Conservation (phyloP, 352 stramenopile genomes). For the Pythium rhizo-oryzae region DNA sequence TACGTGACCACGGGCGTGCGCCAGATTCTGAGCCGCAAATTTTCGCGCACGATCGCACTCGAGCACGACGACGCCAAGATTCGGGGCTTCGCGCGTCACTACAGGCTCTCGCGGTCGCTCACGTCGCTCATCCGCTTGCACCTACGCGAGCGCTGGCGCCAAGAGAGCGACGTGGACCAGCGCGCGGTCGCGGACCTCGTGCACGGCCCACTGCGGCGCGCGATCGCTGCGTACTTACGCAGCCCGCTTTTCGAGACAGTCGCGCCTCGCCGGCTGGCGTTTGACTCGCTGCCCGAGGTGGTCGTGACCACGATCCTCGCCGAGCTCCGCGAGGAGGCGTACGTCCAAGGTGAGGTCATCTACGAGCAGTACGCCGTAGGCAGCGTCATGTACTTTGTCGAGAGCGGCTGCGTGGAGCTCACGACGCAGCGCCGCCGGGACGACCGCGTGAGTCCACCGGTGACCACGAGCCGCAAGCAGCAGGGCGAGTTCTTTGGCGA, state of each 20-base stretch:
- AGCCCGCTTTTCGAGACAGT: slow-evolving; percentile 18
- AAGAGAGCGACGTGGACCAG: slow-evolving; percentile 28
- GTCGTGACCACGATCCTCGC: slow-evolving; percentile 23
- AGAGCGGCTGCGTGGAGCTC: slow-evolving; percentile 27
- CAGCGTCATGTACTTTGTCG: slow-evolving; percentile 34
- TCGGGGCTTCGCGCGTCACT: slow-evolving; percentile 22
- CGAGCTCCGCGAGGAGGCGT: slow-evolving; percentile 30
- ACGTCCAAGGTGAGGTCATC: slow-evolving; percentile 28
- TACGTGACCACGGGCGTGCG: slow-evolving; percentile 32
- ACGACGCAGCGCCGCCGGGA: slow-evolving; percentile 9
- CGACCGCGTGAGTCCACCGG: not conserved
- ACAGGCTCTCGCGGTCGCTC: slow-evolving; percentile 25
- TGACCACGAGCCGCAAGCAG: slow-evolving; percentile 14
- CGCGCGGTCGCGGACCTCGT: slow-evolving; percentile 11
- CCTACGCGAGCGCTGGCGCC: slow-evolving; percentile 24
- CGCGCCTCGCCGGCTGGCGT: slow-evolving; percentile 12
- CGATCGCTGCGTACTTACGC: slow-evolving; percentile 27
- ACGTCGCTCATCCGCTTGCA: slow-evolving; percentile 18
- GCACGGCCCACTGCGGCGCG: slow-evolving; percentile 19
- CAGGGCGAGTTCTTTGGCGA: slow-evolving; percentile 34
- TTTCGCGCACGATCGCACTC: slow-evolving; percentile 24
- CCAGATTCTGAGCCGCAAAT: slow-evolving; percentile 31
- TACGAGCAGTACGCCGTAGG: slow-evolving; percentile 33
- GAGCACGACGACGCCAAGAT: slow-evolving; percentile 27
- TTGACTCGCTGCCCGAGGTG: slow-evolving; percentile 25